Percentiles rank a stretch among this genome's conserved stretches.
Conservation (phyloP, 2,329 filamentous ascomycete species). For the Eutypella sp. region DNA sequence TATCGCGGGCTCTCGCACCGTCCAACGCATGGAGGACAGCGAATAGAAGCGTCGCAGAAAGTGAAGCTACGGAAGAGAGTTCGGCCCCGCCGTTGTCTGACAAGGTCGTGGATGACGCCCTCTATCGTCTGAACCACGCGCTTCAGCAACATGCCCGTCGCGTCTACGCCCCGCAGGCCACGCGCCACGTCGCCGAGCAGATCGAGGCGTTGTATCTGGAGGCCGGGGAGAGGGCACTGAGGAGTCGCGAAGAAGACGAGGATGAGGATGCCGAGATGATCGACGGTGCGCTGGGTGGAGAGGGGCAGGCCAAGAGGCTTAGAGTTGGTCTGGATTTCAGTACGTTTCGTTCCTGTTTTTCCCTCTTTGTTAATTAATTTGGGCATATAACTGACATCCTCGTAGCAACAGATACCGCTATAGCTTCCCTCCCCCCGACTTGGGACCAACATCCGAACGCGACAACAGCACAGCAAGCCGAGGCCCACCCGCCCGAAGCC, state of each 20-base stretch:
- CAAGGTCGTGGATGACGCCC: conserved; percentile 50
- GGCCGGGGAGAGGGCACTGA: conserved; percentile 31
- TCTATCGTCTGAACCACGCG: conserved; percentile 55
- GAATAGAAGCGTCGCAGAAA: conserved; percentile 35
- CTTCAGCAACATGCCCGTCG: conserved; percentile 61
- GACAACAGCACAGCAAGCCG: conserved; percentile 20
- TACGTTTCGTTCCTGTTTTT: conserved; percentile 6
- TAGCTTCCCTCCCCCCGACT: conserved; percentile 40
- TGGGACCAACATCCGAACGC: conserved; percentile 36
- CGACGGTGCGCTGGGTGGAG: conserved; percentile 27
- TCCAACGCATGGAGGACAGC: conserved; percentile 48
- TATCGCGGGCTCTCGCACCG: conserved; percentile 54
- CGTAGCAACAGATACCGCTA: conserved; percentile 36
- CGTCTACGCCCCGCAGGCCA: conserved; percentile 64
- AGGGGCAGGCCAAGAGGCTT: conserved; percentile 24
- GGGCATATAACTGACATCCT: not conserved
- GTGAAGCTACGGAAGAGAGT: conserved; percentile 22
- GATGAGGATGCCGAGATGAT: conserved; percentile 31
- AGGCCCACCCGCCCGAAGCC: conserved; percentile 40
- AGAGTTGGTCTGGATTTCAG: conserved; percentile 20
- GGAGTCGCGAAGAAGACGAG: conserved; percentile 33
- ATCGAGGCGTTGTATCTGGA: conserved; percentile 61
- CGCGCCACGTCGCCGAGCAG: conserved; percentile 67
- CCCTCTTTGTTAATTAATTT: not conserved
- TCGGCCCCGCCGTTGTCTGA: conserved; percentile 36